These are phyloP conservation scores for Acanthamoeba lenticulata DNA, from an alignment of 208 protist species.

Conservation along the genomic window DNA sequence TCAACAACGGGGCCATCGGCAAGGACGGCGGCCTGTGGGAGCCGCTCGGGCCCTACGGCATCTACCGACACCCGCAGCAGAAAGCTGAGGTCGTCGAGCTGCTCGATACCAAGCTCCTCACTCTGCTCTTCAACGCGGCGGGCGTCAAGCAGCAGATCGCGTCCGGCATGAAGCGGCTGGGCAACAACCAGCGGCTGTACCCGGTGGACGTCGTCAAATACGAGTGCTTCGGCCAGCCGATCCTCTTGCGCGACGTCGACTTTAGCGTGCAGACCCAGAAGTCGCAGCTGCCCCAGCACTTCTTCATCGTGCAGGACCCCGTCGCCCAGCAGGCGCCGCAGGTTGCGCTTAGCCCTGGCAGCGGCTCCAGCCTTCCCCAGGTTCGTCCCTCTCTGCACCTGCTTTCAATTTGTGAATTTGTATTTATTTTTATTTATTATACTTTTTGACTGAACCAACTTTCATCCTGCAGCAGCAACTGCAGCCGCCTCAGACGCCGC, in stretches of 20 bases:
- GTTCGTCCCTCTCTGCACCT: background rate
- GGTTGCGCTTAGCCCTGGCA: background rate
- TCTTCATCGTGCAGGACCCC: background rate
- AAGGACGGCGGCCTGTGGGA: background rate
- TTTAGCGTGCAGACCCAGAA: conserved; percentile 22
- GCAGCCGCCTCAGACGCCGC: background rate
- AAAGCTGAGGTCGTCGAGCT: conserved; percentile 25
- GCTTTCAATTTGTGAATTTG: too few species aligned
- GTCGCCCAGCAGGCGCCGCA: background rate
- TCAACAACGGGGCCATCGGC: background rate
- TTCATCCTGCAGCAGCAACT: background rate
- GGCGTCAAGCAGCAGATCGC: conserved; percentile 17
- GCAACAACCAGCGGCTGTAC: background rate
- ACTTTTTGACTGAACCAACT: too few species aligned
- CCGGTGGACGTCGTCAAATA: conserved; percentile 1
- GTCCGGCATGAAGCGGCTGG: background rate
- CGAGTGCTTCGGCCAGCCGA: conserved; percentile 28
- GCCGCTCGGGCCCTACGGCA: background rate
- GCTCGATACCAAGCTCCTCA: conserved; percentile 31
- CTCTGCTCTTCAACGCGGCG: background rate
- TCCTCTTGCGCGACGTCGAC: conserved; percentile 23
- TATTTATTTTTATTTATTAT: too few species aligned
- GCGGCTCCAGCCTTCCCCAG: background rate
- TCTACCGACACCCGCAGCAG: background rate
- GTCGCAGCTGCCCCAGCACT: background rate